Evolutionary conservation across 768 basidiomycete genomes (phyloP).

Genomic region (Scleroderma bovista): DNA sequence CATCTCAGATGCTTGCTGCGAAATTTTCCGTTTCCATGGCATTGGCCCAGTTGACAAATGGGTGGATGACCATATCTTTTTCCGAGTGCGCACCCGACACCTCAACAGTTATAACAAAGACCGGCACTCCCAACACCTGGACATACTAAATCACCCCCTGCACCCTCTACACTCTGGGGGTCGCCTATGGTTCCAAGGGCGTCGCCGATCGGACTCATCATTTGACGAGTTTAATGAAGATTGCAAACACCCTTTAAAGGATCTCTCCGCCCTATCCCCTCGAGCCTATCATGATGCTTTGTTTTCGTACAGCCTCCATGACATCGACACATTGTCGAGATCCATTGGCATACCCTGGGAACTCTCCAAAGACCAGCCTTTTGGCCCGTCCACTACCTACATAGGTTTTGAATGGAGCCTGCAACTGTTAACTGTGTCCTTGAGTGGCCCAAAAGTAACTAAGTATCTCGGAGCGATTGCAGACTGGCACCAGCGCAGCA

Average conservation of each 20-base stretch:
- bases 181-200: too few species aligned
- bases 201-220: constrained; percentile 5
- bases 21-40: too few species aligned
- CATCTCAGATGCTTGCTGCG: too few species aligned
- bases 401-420: constrained; percentile 34
- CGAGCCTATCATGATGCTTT: constrained; percentile 12
- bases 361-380: not conserved
- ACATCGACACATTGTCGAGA: constrained; percentile 7
- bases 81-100: too few species aligned
- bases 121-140: too few species aligned
- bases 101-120: too few species aligned
- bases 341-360: not conserved
- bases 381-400: not conserved
- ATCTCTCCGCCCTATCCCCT: constrained; percentile 9
- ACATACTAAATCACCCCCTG: too few species aligned
- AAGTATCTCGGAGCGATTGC: constrained; percentile 6
- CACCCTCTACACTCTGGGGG: too few species aligned
- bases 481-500: too few species aligned
- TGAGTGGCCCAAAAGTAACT: constrained; percentile 23
- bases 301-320: constrained; percentile 20
- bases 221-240: constrained; percentile 32
- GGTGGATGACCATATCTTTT: too few species aligned
- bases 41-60: too few species aligned
- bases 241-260: constrained; percentile 9
- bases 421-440: constrained; percentile 19